Evolutionary conservation across 2,329 filamentous ascomycete species (phyloP), one percentile per base, ranked within the genome.

Genomic region (Neonectria sp.): DNA sequence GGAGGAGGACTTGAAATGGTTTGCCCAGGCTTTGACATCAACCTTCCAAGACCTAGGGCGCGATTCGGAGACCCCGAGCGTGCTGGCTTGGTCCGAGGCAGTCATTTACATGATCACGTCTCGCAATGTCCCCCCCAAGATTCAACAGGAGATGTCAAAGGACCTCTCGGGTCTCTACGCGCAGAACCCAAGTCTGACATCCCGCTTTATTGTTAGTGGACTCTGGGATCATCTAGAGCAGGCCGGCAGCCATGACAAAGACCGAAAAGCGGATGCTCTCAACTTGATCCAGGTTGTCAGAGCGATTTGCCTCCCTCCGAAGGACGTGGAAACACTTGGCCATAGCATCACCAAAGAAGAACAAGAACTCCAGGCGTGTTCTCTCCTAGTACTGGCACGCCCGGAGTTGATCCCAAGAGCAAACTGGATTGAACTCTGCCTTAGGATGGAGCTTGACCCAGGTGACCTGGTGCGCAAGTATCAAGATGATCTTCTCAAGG

Each of bases 351-450:
- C 86, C 43, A 78, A 83, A 61, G 81, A 86, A 25, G 74, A 84
- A 15, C 78, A 95, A 9, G 89, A 93, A 72, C 80, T 83, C 27
- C 94, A 97, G 78, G 90, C 97, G 73, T 89, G 95, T 70, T 88
- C 89, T 6, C 82, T 98, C 4, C 83, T 97, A 21, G 90, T 97
- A 21, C 85, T 99, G 29, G 92, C 93, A 63, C 92, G 94, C 27
- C 86, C 90, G 24, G 91, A 95, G 67, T 83, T 99, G 40, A 88
- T 98, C 65, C 92, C 94, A 0, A 89, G 89, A 66, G 86, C 91
- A 24, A 93, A 89, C 68, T 99, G 97, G 97, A 98, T 99, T 75
- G 92, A 96, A 48, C 83, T 95, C 3, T 97, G 94, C 76, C 86
- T 98, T 62, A 90, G 90, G 67, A 91, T 93, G 71, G 92, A 91